phyloP scores from a whole-genome alignment of 108 stramenopile species.

The Discostella pseudostelligera region DNA sequence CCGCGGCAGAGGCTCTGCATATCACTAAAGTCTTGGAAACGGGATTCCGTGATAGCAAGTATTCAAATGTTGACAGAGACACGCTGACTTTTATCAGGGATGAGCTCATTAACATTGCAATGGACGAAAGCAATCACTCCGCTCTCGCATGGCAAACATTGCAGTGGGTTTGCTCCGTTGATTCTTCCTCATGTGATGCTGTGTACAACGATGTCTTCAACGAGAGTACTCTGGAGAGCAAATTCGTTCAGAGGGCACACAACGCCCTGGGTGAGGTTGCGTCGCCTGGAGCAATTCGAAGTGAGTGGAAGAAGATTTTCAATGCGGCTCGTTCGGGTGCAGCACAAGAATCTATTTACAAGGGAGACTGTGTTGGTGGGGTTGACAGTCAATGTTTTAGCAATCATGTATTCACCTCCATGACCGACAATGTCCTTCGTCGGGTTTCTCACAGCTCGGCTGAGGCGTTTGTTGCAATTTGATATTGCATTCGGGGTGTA shows the following conservation, averaged over 20 bases:
- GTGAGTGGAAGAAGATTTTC: slow-evolving; percentile 36
- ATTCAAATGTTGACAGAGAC: slow-evolving; percentile 24
- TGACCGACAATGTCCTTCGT: slow-evolving; percentile 8
- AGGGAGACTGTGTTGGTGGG: neutral
- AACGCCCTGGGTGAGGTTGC: neutral
- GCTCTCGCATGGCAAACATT: slow-evolving; percentile 65
- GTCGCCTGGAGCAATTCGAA: slow-evolving; percentile 4
- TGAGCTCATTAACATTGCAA: slow-evolving; percentile 51
- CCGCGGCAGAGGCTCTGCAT: slow-evolving; percentile 46
- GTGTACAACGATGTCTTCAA: slow-evolving; percentile 40
- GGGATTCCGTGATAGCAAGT: slow-evolving; percentile 14
- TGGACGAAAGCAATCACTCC: slow-evolving; percentile 56
- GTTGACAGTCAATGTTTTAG: slow-evolving; percentile 2
- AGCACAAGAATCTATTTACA: neutral
- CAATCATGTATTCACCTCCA: neutral
- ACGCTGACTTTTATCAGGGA: slow-evolving; percentile 36
- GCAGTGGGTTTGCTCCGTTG: slow-evolving; percentile 48
- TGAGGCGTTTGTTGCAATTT: neutral
- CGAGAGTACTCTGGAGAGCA: slow-evolving; percentile 15
- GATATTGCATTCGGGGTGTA: too few relatives aligned
- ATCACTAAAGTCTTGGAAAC: slow-evolving; percentile 18
- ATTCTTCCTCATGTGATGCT: slow-evolving; percentile 42
- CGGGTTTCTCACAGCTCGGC: neutral
- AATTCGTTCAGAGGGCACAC: slow-evolving; percentile 20
- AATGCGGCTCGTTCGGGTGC: slow-evolving; percentile 8